Evolutionary conservation across 352 stramenopile species (phyloP).

Genomic region (Pythium angustatum): DNA sequence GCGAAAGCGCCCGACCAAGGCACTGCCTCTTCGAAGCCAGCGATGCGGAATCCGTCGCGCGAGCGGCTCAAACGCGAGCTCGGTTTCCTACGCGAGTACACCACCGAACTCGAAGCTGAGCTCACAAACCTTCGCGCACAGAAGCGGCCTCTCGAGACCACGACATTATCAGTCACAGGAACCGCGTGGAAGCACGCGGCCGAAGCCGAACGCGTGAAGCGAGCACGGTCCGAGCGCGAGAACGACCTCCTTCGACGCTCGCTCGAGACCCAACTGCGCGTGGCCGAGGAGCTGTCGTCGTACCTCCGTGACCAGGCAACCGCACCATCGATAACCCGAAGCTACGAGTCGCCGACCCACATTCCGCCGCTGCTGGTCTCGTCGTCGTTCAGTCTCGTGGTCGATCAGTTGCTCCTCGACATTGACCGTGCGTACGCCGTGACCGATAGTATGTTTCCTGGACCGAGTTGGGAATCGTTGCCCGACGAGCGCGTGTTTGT

Average conservation of each 20-base stretch:
- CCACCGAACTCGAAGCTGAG: conserved; percentile 38
- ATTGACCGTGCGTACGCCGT: conserved; percentile 38
- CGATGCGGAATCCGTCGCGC: conserved; percentile 38
- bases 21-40: background rate
- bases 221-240: conserved; percentile 39
- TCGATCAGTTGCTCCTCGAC: conserved; percentile 3
- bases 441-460: conserved; percentile 41
- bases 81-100: conserved; percentile 39
- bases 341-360: conserved; percentile 23
- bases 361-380: conserved; percentile 9
- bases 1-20: background rate
- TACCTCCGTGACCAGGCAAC: conserved; percentile 41
- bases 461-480: conserved; percentile 35
- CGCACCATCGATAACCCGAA: too few species aligned
- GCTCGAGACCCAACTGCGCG: conserved; percentile 46
- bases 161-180: background rate
- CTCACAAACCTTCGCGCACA: conserved; percentile 27
- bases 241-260: conserved; percentile 39
- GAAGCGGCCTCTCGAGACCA: conserved; percentile 6
- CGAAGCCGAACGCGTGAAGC: conserved; percentile 37
- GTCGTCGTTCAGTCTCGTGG: conserved; percentile 25
- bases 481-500: conserved; percentile 16
- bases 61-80: conserved; percentile 48
- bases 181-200: conserved; percentile 26
- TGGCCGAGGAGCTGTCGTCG: conserved; percentile 42